Conservation (phyloP, 257 asterid species). For the Solanum commersonii region DNA sequence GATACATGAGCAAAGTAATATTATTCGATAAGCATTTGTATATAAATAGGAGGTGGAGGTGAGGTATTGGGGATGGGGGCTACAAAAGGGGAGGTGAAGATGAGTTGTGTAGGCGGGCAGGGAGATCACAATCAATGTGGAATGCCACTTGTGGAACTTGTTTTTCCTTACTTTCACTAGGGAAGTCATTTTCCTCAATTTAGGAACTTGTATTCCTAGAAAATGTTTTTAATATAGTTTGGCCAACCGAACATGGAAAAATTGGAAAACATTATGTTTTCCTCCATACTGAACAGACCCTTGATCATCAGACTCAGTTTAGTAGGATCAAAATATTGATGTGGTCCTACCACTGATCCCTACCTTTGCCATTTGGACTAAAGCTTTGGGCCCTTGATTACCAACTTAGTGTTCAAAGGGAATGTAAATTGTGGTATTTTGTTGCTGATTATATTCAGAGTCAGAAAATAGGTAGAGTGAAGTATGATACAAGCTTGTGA, state of each 20-base stretch:
- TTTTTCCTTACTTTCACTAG: neutral
- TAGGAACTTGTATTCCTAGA: neutral
- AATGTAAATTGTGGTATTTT: neutral
- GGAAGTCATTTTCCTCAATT: neutral
- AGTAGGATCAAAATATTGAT: neutral
- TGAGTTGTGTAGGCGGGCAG: neutral
- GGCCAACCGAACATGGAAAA: neutral
- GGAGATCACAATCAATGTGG: neutral
- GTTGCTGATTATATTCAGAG: neutral
- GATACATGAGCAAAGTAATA: neutral
- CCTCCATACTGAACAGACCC: neutral
- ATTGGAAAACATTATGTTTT: neutral
- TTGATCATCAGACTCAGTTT: neutral
- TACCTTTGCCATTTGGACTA: neutral
- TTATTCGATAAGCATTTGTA: neutral
- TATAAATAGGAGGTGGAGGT: neutral
- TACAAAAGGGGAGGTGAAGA: neutral
- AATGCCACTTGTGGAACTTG: neutral
- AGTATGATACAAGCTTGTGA: neutral
- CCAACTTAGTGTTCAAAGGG: neutral
- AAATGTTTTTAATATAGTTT: neutral
- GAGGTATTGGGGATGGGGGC: neutral
- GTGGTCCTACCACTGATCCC: neutral
- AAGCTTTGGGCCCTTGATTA: neutral
- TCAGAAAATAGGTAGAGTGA: neutral